These are phyloP conservation scores for Lomentospora prolificans DNA, from an alignment of 2,329 filamentous ascomycete species.

Conservation along the genomic window DNA sequence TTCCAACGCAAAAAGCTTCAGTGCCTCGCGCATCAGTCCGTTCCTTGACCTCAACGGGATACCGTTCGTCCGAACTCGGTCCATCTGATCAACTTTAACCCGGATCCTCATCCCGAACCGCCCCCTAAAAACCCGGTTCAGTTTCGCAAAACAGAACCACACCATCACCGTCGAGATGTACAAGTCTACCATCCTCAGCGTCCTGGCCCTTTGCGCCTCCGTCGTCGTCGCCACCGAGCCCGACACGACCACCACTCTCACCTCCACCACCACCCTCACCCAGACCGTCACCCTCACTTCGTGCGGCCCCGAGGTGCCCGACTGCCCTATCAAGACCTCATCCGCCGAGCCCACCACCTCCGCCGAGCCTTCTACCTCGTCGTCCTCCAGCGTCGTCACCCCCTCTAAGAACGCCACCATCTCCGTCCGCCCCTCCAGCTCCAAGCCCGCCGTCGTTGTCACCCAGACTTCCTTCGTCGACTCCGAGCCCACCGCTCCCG, in stretches of 20 bases:
- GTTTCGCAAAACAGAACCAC: background rate
- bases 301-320: constrained; percentile 11
- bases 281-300: constrained; percentile 12
- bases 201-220: constrained; percentile 1
- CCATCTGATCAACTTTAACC: background rate
- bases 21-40: background rate
- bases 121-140: background rate
- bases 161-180: background rate
- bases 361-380: background rate
- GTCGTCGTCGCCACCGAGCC: background rate
- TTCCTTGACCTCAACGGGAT: background rate
- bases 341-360: constrained; percentile 7
- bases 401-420: background rate
- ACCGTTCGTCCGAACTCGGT: background rate
- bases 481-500: background rate
- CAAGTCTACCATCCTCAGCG: constrained; percentile 4
- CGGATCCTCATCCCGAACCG: background rate
- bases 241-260: constrained; percentile 11
- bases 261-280: constrained; percentile 12
- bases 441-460: background rate
- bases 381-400: background rate
- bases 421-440: background rate
- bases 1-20: background rate
- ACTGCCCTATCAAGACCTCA: constrained; percentile 8
- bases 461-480: background rate